Evolutionary conservation across 148 eudicot genomes (phyloP), one percentile per base, ranked within the genome.

Genomic region (Vaccinium myrtillus): DNA sequence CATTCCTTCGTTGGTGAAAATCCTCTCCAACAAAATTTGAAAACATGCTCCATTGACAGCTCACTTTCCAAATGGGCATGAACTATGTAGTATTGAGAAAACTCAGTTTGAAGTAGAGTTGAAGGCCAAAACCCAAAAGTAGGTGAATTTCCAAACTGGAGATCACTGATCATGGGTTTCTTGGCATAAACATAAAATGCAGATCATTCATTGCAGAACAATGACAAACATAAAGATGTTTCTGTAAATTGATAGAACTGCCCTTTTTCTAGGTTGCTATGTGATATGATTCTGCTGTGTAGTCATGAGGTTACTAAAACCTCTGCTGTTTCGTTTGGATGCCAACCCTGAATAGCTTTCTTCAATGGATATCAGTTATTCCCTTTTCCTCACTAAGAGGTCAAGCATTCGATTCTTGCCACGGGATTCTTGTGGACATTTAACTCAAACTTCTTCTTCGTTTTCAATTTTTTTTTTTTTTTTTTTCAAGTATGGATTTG

Each of bases 121-220:
- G 59, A 53, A 53, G 61, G 10, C 18, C 81, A 78, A 53, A 25
- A 78, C 4, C 18, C 81, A 78, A 53, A 25, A 78, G 43, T 51
- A 54, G 46, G 61, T 78, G 81, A 78, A 7, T 11, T 27, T 78
- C 27, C 81, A 5, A 54, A 27, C 19, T 36, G 46, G 81, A 56
- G 63, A 32, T 55, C 49, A 79, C 15, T 25, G 25, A 53, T 53
- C 39, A 30, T 54, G 50, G 67, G 50, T 58, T 56, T 55, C 82
- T 79, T 79, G 25, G 15, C 50, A 79, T 78, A 23, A 49, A 50
- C 55, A 77, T 49, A 77, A n/a, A 5, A 78, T 77, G 36, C 36
- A 53, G 63, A 53, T 27, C 36, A 78, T 25, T 54, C 5, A 27
- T 77, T 78, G 81, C 61, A 78, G 43, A 25, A 78, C 12, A 51